phyloP scores from a whole-genome alignment of 108 stramenopile species.

The Fragilaria crotonensis region DNA sequence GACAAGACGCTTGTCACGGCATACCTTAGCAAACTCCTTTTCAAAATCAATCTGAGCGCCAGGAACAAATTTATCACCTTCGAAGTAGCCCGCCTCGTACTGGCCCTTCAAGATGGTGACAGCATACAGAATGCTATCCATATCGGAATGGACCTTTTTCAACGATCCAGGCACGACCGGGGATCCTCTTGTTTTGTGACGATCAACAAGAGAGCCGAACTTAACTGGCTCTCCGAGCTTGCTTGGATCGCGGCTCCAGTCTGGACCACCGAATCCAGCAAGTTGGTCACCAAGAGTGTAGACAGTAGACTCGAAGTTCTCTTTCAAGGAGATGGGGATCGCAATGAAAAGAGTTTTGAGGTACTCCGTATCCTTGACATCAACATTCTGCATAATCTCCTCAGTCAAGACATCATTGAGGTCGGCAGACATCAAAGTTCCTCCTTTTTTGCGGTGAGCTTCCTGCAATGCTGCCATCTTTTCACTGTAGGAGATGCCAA shows the following conservation, averaged over 20 bases:
- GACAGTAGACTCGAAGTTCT: conserved; percentile 57
- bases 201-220: conserved; percentile 70
- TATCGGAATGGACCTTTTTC: conserved; percentile 65
- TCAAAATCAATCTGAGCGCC: conserved; percentile 84
- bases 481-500: conserved; percentile 75
- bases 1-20: conserved; percentile 87
- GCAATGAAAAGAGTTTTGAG: conserved; percentile 87
- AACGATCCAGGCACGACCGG: conserved; percentile 90
- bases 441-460: conserved; percentile 68
- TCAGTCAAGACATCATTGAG: conserved; percentile 82
- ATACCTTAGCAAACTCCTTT: conserved; percentile 74
- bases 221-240: conserved; percentile 58
- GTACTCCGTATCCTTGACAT: conserved; percentile 82
- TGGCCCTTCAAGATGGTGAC: conserved; percentile 89
- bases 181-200: conserved; percentile 78
- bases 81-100: conserved; percentile 90
- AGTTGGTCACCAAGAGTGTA: conserved; percentile 62
- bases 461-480: conserved; percentile 66
- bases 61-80: conserved; percentile 79
- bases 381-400: conserved; percentile 55
- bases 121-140: conserved; percentile 77
- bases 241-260: conserved; percentile 65
- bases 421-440: conserved; percentile 73
- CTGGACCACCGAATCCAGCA: conserved; percentile 87
- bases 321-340: conserved; percentile 56